Evolutionary conservation across 2,329 filamentous ascomycete genomes (phyloP), one percentile per base, ranked within the genome.

Genomic region (Penicillium sp.): DNA sequence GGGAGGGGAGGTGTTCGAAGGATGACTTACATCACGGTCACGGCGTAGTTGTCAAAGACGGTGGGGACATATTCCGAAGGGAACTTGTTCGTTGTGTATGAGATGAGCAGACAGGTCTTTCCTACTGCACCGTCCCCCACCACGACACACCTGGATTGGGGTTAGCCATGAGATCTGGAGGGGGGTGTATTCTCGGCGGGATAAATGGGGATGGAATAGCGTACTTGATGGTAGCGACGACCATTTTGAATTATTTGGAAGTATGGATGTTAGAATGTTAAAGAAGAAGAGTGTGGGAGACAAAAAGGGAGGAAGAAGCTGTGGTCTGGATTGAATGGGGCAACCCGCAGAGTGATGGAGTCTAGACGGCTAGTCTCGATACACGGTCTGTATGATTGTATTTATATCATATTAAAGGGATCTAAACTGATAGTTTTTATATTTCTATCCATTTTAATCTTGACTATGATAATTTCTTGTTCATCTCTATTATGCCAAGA

Each of bases 21-120:
- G 35, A 41, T 41, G 26, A 88, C 91, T 87, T 84, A 97, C 94
- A 99, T 99, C 67, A 99, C 94, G 65, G 94, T 99, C 75, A 99
- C 94, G 56, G 94, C 94, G 84, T 99, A 99, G 80, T 99, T 99
- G 78, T 99, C 94, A 77, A 99, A 99, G 62, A 99, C 94, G 30
- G 94, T 99, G 50, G 94, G 94, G 56, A 99, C 94, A 77, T 99
- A 99, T 92, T 99, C 94, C 70, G 92, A 97, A 35, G 94, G 94
- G 77, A 99, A 99, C 72, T 97, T 97, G 84, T 99, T 99, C 63
- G 94, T 99, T 63, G 94, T 99, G 80, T 99, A 99, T 75, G 91
- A 96, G 80, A 99, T 99, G 73, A 99, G 86, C 63, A 99, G 86
- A 80, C 94, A 99, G 65, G 94, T 99, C 84, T 99, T 99, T 77